Evolutionary conservation across 2,329 filamentous ascomycete species (phyloP).

Genomic region (Calonectria honghensis): DNA sequence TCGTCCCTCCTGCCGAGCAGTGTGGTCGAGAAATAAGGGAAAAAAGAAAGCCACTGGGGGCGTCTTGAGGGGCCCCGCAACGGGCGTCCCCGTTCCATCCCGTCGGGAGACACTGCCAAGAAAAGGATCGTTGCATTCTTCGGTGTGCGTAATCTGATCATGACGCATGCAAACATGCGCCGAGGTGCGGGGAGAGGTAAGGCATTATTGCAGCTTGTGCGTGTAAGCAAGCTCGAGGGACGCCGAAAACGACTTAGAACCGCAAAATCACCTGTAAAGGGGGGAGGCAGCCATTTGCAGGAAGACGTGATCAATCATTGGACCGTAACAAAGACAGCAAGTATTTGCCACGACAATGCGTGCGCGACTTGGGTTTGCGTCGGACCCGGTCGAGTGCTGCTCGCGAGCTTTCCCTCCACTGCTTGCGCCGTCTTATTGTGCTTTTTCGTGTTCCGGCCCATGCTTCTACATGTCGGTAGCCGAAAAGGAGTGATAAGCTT

Average conservation of each 20-base stretch:
- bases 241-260: not conserved
- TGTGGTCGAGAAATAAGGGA: not conserved
- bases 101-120: constrained; percentile 17
- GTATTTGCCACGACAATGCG: not conserved
- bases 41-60: not conserved
- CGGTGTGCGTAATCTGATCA: constrained; percentile 23
- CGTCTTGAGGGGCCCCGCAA: constrained; percentile 20
- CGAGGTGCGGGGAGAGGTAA: not conserved
- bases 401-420: not conserved
- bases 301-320: not conserved
- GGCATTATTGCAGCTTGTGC: constrained; percentile 12
- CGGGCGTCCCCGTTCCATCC: constrained; percentile 21
- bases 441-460: constrained; percentile 2
- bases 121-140: constrained; percentile 24
- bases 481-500: constrained; percentile 27
- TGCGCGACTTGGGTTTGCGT: not conserved
- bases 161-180: constrained; percentile 19
- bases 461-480: constrained; percentile 1
- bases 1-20: not conserved
- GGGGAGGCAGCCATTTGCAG: constrained; percentile 1
- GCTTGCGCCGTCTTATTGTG: not conserved
- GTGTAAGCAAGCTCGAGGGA: not conserved
- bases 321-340: not conserved
- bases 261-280: not conserved
- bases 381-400: not conserved